Conservation (phyloP, 495 filamentous ascomycete species). For the Penicillium dipodomyicola region DNA sequence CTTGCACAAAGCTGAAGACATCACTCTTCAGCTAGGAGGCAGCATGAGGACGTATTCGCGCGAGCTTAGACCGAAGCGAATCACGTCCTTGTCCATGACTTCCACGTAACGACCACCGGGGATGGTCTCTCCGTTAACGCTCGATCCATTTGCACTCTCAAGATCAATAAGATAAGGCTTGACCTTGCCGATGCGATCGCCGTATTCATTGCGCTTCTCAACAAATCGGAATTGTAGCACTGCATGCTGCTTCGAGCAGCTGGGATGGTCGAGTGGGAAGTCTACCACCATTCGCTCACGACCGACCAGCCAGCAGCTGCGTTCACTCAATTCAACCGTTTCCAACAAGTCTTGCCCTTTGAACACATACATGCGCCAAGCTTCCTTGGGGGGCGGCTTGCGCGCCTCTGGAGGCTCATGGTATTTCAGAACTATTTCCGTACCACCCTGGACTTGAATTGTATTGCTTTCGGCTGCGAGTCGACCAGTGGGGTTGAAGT, state of each 20-base stretch:
- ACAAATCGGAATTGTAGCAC: conserved; percentile 89
- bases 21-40: conserved; percentile 25
- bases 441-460: conserved; percentile 62
- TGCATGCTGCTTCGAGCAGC: conserved; percentile 90
- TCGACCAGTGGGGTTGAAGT: conserved; percentile 74
- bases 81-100: conserved; percentile 80
- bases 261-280: conserved; percentile 82
- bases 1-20: neutral
- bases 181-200: conserved; percentile 75
- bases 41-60: conserved; percentile 87
- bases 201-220: conserved; percentile 79
- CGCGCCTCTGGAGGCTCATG: conserved; percentile 92
- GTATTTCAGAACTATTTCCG: conserved; percentile 79
- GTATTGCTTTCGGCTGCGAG: conserved; percentile 89
- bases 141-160: conserved; percentile 90
- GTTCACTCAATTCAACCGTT: conserved; percentile 68
- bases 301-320: conserved; percentile 89
- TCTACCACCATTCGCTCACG: conserved; percentile 78
- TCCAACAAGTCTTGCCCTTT: conserved; percentile 77
- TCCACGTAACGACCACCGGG: conserved; percentile 80
- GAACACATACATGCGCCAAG: conserved; percentile 93
- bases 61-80: conserved; percentile 82
- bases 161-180: conserved; percentile 91
- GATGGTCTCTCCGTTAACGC: conserved; percentile 70
- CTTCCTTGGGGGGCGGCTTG: conserved; percentile 72